A percentile compares a stretch with the other conserved stretches of the same genome.
Evolutionary conservation across 805 yeast genomes (phyloP).

Genomic region (Metschnikowia colocasiae): DNA sequence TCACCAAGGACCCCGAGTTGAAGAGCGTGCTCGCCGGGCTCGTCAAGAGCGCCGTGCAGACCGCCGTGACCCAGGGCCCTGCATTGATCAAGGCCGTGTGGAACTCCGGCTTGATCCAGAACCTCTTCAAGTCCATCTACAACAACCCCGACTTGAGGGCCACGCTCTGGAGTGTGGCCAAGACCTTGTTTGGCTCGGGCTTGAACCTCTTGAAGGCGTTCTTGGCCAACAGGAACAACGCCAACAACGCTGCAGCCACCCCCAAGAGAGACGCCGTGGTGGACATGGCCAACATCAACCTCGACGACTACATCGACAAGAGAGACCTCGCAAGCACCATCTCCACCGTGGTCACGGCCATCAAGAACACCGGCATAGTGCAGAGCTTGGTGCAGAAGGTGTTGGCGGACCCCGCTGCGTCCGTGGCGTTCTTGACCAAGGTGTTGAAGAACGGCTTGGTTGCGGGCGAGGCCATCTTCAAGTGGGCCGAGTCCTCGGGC

Average conservation of each 20-base stretch:
- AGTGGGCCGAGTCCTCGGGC: slow-evolving; percentile 38
- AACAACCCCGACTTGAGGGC: slow-evolving; percentile 32
- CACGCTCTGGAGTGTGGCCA: slow-evolving; percentile 33
- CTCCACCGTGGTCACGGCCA: slow-evolving; percentile 24
- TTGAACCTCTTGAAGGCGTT: slow-evolving; percentile 25
- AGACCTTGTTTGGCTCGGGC: slow-evolving; percentile 32
- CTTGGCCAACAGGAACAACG: slow-evolving; percentile 14
- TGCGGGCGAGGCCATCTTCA: slow-evolving; percentile 31
- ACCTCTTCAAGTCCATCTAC: slow-evolving; percentile 28
- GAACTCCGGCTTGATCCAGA: slow-evolving; percentile 38
- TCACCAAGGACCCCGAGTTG: slow-evolving; percentile 33
- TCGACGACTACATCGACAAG: slow-evolving; percentile 31
- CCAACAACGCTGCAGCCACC: slow-evolving; percentile 11
- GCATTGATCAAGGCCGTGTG: slow-evolving; percentile 38
- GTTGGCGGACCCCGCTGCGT: slow-evolving; percentile 34
- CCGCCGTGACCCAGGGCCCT: slow-evolving; percentile 38
- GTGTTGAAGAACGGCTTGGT: slow-evolving; percentile 34
- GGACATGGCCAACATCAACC: slow-evolving; percentile 11
- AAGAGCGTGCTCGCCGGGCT: slow-evolving; percentile 24
- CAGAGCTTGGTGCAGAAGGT: slow-evolving; percentile 30
- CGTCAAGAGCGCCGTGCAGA: slow-evolving; percentile 29
- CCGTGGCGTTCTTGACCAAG: slow-evolving; percentile 30
- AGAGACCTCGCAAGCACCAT: slow-evolving; percentile 34
- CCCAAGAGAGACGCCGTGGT: slow-evolving; percentile 17
- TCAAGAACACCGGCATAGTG: slow-evolving; percentile 36